Base-by-base conservation (phyloP, 768 basidiomycete genomes). In the Mycena vitilis region DNA sequence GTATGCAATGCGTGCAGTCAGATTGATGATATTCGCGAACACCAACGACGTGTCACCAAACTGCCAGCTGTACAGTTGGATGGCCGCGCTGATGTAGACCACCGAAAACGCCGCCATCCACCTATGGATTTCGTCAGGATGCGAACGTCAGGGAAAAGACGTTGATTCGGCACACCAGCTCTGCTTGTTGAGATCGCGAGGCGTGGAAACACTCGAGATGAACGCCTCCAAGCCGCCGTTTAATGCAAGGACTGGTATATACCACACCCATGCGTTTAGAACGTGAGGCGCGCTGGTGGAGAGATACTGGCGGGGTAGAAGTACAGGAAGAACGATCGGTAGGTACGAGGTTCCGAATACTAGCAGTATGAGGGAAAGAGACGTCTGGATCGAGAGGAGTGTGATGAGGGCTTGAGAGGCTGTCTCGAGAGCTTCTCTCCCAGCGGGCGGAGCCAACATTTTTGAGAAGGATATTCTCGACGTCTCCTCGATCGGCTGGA, bases 401-500 rank as follows among this genome's bases (percentile, higher is more conserved):
- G 89, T 83, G 30, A 79, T 74, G 0, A 95, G 82, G 13, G 88
- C 84, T 54, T 73, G 76, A 1, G 86, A 81, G n/a, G 89, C 87
- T 70, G 83, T 79, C 8, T 60, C 64, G 22, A 87, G 75, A 15
- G 72, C 22, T n/a, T 49, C 40, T 49, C 57, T 64, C 20, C 44
- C 65, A 38, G 69, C 61, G 11, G 42, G 70, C 16, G 70, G 69
- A 11, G 73, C 64, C 77, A 87, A 68, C 82, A 83, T 66, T 82
- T 85, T 91, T 2, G 97, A 96, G 79, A 98, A 98, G 79, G 91
- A 95, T 4, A 98, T 84, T 1, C 96, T 90, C 2, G 92, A 87
- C 1, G 94, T 92, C 79, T 99, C 98, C 79, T 99, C 98, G 30
- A 98, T 88, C 0, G 98, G 98, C 73, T 98, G 97, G 76, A 99